phyloP scores from a whole-genome alignment of 1,139 yeast genomes.

The Magnusiomyces suaveolens region DNA sequence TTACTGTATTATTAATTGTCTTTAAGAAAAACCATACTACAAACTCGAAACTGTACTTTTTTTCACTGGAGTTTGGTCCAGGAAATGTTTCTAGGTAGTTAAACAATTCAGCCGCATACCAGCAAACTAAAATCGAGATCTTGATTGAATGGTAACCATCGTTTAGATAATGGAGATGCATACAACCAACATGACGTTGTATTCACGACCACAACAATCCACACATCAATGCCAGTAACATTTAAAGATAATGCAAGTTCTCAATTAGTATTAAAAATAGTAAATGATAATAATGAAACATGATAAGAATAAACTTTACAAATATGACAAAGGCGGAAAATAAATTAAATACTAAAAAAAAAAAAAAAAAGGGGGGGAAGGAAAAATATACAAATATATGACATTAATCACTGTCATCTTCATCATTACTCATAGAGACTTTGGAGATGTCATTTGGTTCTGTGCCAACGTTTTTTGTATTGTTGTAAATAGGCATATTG shows the following conservation, averaged over 20 bases:
- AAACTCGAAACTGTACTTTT: too few species aligned
- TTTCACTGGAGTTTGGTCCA: neutral
- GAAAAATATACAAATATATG: neutral
- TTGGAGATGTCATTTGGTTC: neutral
- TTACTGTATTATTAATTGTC: neutral
- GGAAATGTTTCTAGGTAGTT: too few species aligned
- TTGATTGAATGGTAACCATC: too few species aligned
- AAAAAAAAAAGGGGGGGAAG: neutral
- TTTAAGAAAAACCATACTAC: too few species aligned
- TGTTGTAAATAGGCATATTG: conserved; percentile 18
- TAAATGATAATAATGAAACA: too few species aligned
- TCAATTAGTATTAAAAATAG: too few species aligned
- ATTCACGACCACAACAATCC: too few species aligned
- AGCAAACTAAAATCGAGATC: too few species aligned
- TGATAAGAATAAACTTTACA: neutral
- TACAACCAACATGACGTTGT: too few species aligned
- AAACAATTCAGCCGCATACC: too few species aligned
- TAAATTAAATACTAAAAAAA: neutral
- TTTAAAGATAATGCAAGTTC: neutral
- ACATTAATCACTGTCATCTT: neutral
- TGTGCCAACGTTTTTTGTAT: neutral
- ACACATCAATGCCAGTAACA: neutral
- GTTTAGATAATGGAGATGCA: too few species aligned
- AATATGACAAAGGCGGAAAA: too few species aligned
- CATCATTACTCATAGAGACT: neutral